Base-by-base conservation (phyloP, 2,329 filamentous ascomycete genomes). In the Penicillium nordicum region DNA sequence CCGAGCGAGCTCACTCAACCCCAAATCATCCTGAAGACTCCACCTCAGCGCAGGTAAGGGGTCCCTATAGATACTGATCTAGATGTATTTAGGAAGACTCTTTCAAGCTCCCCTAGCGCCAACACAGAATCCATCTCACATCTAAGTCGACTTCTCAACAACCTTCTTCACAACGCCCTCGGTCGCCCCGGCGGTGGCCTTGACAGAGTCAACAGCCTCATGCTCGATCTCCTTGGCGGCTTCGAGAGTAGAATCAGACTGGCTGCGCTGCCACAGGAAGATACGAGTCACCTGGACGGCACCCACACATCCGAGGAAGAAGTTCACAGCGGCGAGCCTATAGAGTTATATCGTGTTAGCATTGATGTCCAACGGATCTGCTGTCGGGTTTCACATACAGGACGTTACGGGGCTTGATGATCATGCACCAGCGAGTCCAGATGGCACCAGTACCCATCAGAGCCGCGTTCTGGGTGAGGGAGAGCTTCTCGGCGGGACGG, bases 381-480 rank as follows among this genome's bases (percentile, higher is more conserved):
- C 6, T 37, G 9, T 48, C 25, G 7, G 14, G n/a, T 7, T 41
- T 23, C 21, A 79, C 86, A 46, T 79, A 91, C 88, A 97, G 88
- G 70, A 92, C 79, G 82, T 99, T 99, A 78, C 86, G 87, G 56
- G 94, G 94, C 77, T 87, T 92, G 79, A 99, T 99, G 76, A 99
- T 89, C 73, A 97, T 83, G 82, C 94, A 99, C 94, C 94, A 99
- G 65, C 94, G 86, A 44, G 94, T 99, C 94, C 94, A 99, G 83
- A 99, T 99, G 63, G 89, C 78, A 65, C 94, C 94, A 10, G 94
- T 99, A 67, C 87, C 87, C 72, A 90, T 94, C 66, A 99, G 84
- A 57, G 94, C 93, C 49, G 82, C 81, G 80, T 97, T 99, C 79
- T 97, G 92, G 30, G 90, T 94, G 61, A 97, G 80, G 40, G 92